A percentile compares a stretch with the other conserved stretches of the same genome.
phyloP scores from a whole-genome alignment of 768 basidiomycete species.

The Inosperma sp. region DNA sequence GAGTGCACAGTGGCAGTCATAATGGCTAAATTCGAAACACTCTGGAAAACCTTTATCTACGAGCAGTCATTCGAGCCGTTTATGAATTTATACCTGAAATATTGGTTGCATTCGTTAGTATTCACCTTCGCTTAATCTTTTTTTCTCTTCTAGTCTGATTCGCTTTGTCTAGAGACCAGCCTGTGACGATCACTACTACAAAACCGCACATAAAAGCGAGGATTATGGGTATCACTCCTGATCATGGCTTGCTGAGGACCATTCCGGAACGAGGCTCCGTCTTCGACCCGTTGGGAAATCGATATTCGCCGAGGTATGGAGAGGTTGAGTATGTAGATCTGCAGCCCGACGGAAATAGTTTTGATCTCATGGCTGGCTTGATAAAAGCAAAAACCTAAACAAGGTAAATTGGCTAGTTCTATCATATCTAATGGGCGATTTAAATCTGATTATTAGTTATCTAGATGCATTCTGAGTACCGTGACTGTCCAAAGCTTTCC shows the following conservation, averaged over 20 bases:
- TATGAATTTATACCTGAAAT: slow-evolving; percentile 66
- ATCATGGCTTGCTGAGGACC: slow-evolving; percentile 85
- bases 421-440: no score
- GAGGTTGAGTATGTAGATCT: slow-evolving; percentile 69
- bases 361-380: slow-evolving; percentile 88
- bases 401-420: slow-evolving; percentile 10
- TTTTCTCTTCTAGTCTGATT: background rate
- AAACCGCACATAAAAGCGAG: slow-evolving; percentile 66
- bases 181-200: slow-evolving; percentile 76
- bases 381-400: slow-evolving; percentile 53
- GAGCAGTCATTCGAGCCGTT: slow-evolving; percentile 72
- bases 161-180: slow-evolving; percentile 56
- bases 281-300: background rate
- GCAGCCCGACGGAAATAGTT: slow-evolving; percentile 96
- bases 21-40: slow-evolving; percentile 66
- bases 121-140: slow-evolving; percentile 19
- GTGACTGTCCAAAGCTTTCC: no score
- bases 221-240: slow-evolving; percentile 80
- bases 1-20: slow-evolving; percentile 75
- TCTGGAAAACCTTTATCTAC: slow-evolving; percentile 72
- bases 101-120: slow-evolving; percentile 95
- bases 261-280: slow-evolving; percentile 44
- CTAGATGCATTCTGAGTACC: no score
- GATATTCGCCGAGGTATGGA: slow-evolving; percentile 13
- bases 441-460: no score